Evolutionary conservation across 2,329 filamentous ascomycete genomes (phyloP).

Genomic region (Dothistroma pini): DNA sequence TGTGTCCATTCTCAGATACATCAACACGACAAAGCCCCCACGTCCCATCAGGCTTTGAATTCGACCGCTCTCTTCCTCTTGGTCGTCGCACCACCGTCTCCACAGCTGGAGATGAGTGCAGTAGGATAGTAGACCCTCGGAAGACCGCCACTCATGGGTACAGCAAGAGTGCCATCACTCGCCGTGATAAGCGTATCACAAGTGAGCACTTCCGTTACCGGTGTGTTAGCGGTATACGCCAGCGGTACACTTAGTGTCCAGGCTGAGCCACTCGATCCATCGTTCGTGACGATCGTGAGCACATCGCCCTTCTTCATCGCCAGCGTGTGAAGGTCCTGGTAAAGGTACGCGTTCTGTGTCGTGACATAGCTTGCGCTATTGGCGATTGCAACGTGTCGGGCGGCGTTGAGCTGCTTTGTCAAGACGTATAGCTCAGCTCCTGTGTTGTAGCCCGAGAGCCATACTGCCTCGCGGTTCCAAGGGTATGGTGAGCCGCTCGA

Average conservation of each 20-base stretch:
- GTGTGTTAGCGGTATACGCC: slow-evolving; percentile 28
- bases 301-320: slow-evolving; percentile 49
- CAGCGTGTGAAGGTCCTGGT: slow-evolving; percentile 42
- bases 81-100: slow-evolving; percentile 4
- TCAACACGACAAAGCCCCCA: neutral
- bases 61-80: neutral
- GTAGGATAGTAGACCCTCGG: slow-evolving; percentile 38
- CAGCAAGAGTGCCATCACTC: slow-evolving; percentile 29
- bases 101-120: slow-evolving; percentile 7
- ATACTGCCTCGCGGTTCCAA: slow-evolving; percentile 42
- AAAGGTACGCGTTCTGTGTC: slow-evolving; percentile 40
- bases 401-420: slow-evolving; percentile 47
- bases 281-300: slow-evolving; percentile 37
- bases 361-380: slow-evolving; percentile 40
- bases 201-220: slow-evolving; percentile 39
- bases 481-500: slow-evolving; percentile 31
- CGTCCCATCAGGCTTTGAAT: neutral
- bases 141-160: slow-evolving; percentile 36
- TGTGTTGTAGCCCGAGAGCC: slow-evolving; percentile 42
- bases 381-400: slow-evolving; percentile 47
- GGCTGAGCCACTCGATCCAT: slow-evolving; percentile 25
- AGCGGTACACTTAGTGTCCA: slow-evolving; percentile 31
- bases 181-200: slow-evolving; percentile 34
- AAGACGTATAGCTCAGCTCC: slow-evolving; percentile 40
- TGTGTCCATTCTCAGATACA: neutral